phyloP scores from a whole-genome alignment of 2,329 filamentous ascomycete species.

The Teratosphaeria viscida region DNA sequence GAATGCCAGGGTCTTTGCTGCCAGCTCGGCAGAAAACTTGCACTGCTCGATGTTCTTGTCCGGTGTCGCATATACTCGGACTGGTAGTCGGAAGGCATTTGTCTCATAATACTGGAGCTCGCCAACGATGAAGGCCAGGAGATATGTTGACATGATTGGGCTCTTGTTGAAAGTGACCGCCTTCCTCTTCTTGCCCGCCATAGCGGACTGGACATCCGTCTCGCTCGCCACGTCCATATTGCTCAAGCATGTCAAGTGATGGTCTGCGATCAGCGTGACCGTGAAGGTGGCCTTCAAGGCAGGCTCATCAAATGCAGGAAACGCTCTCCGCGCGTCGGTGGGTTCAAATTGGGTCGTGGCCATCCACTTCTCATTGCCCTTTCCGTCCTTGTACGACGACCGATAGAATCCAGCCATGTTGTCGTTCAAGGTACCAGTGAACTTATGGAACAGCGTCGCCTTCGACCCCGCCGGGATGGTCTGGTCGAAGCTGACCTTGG shows the following conservation, averaged over 20 bases:
- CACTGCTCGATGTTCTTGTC: conserved; percentile 86
- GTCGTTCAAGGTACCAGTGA: conserved; percentile 73
- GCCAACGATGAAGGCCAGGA: conserved; percentile 86
- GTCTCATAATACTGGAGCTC: conserved; percentile 92
- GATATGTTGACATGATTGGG: conserved; percentile 90
- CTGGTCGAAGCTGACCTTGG: conserved; percentile 68
- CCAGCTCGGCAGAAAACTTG: conserved; percentile 79
- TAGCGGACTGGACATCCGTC: conserved; percentile 56
- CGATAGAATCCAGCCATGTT: conserved; percentile 98
- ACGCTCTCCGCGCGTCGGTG: conserved; percentile 82
- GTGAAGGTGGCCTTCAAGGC: conserved; percentile 88
- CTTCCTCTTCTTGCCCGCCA: conserved; percentile 59
- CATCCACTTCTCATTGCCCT: conserved; percentile 71
- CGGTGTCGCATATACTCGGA: conserved; percentile 87
- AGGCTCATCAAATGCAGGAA: conserved; percentile 95
- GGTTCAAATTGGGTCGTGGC: conserved; percentile 95
- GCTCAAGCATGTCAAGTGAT: conserved; percentile 81
- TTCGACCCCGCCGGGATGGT: conserved; percentile 63
- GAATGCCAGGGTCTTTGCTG: conserved; percentile 79
- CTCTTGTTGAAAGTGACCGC: conserved; percentile 86
- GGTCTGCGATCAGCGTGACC: conserved; percentile 81
- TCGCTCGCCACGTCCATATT: conserved; percentile 92
- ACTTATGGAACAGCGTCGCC: conserved; percentile 66
- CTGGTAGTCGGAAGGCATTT: conserved; percentile 78
- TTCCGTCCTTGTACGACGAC: conserved; percentile 76